Base-by-base conservation (phyloP, 441 rosid genomes). In the Gossypium lobatum region DNA sequence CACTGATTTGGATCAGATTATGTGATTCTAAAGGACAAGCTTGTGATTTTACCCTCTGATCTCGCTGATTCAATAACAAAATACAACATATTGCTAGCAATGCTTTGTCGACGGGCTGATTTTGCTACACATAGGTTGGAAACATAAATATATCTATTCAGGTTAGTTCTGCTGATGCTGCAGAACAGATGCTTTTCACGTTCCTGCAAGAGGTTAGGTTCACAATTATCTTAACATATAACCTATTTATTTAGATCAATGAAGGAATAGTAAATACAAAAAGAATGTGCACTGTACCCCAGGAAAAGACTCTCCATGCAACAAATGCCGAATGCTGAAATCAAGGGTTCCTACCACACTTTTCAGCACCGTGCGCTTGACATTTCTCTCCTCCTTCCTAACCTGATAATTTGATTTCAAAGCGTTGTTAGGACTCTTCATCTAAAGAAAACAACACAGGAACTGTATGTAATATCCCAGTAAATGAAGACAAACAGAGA, bases 331-430 rank as follows among this genome's bases (percentile, higher is more conserved):
- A 59, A 93, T 75, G 80, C 90, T 89, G 81, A 89, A 81, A 83
- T 91, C 96, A 58, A 93, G 98, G 50, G 98, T 93, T 76, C 94
- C 98, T 46, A 89, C 97, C 10, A 91, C 89, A 82, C 97, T 89
- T 84, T 89, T 93, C 76, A 89, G 78, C 39, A 89, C 87, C 0
- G 88, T 86, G 63, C 85, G 87, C 71, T 88, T 91, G 61, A 86
- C 84, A 45, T 81, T 82, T 67, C 37, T 74, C 58, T 83, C 90
- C 73, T 88, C 89, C 78, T 87, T 90, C 84, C 76, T 90, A 9
- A 88, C 93, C 98, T 91, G 88, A 64, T 39, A 71, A 78, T 37
- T 72, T 16, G 53, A 66, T 52, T 75, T 54, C 31, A 42, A 4
- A 73, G 57, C 25, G 39, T 9, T 31, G n/a, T 62, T 54, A 70